Base-by-base conservation (phyloP, 768 basidiomycete genomes). In the Termitomyces sp. region DNA sequence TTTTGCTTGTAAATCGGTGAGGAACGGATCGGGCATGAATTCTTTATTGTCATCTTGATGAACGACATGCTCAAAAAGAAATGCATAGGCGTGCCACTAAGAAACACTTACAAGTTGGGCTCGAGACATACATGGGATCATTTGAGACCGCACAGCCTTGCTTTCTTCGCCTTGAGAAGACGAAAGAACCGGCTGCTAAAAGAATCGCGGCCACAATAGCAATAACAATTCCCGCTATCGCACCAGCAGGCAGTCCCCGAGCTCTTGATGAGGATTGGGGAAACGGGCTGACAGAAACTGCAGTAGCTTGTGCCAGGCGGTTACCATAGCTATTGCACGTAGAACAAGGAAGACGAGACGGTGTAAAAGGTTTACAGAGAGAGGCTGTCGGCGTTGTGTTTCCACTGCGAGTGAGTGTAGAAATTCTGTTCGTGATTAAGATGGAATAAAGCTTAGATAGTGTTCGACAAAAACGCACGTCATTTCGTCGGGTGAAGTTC, bases 1-100 rank as follows among this genome's bases (percentile, higher is more conserved):
- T 63, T 54, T 45, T 50, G 62, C 64, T 58, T 67, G 55, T 2
- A 34, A 37, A 53, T 67, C 64, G 45, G 66, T 67, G 36, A 67
- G 58, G 59, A 67, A 67, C 52, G 66, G 66, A 58, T 65, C 62
- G 15, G 62, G 59, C 9, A 52, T 25, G 25, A 43, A 63, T 34
- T n/a, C 42, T 49, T 32, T 37, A 12, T 59, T 61, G 48, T 65
- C 60, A 43, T 31, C 64, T 65, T 25, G 31, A 32, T 31, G 48
- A 14, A 48, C 14, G 31, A 14, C 15, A 8, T 31, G 31, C 31
- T 49, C 15, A 49, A 31, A 2, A 20, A 25, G 5, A 31, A 4
- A 5, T 5, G 10, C 0, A 6, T 25, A 25, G 11, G 34, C n/a
- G 15, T 32, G 42, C 37, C 43, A n/a, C 32, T 25, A 2, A 20